Evolutionary conservation across 148 eudicot species (phyloP).

Genomic region (Camellia sinensis): DNA sequence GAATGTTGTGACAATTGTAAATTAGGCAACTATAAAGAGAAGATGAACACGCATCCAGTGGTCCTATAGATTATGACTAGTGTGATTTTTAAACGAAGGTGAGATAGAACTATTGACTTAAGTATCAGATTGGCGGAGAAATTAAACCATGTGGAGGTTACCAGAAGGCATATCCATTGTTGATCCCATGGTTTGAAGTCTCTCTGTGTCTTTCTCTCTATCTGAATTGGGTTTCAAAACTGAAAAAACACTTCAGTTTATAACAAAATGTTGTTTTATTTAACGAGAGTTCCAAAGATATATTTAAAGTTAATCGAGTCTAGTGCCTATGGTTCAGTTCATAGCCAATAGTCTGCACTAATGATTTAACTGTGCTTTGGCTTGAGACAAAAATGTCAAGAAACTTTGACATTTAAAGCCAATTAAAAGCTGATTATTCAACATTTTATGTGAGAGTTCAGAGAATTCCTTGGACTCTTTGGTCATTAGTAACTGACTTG

Average conservation of each 20-base stretch:
- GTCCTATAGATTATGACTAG: background rate
- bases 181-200: background rate
- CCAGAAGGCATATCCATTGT: background rate
- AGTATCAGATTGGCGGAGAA: background rate
- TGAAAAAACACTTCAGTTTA: background rate
- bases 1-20: background rate
- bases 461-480: background rate
- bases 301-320: background rate
- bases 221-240: background rate
- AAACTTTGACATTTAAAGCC: background rate
- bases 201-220: background rate
- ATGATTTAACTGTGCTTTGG: background rate
- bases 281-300: background rate
- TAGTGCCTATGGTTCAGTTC: background rate
- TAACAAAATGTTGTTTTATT: background rate
- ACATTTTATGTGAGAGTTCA: background rate
- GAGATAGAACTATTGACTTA: background rate
- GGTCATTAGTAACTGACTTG: background rate
- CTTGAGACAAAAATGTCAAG: background rate
- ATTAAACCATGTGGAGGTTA: background rate
- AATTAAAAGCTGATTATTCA: background rate
- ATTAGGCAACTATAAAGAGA: background rate
- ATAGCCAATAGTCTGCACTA: background rate
- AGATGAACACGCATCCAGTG: background rate
- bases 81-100: background rate